Evolutionary conservation across 441 rosid genomes (phyloP).

Genomic region (Populus hybrid): DNA sequence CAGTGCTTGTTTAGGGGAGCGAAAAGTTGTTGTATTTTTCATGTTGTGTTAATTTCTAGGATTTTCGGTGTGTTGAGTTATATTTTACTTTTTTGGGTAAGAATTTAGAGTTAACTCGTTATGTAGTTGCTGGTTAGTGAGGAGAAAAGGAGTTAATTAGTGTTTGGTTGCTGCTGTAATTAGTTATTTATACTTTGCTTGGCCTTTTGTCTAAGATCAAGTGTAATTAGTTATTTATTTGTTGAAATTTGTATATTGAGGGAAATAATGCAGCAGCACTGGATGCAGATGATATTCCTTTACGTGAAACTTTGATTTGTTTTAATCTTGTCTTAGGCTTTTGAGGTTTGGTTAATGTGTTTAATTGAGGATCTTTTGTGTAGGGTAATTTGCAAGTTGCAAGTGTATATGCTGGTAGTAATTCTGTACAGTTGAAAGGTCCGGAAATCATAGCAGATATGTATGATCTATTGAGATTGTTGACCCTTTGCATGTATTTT

Average conservation of each 20-base stretch:
- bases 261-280: not conserved
- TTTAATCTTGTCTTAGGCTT: not conserved
- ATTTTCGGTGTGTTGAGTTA: not conserved
- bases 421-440: constrained; percentile 59
- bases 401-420: constrained; percentile 73
- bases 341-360: not conserved
- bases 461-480: constrained; percentile 53
- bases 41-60: not conserved
- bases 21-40: not conserved
- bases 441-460: constrained; percentile 59
- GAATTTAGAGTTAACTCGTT: not conserved
- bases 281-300: not conserved
- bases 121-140: not conserved
- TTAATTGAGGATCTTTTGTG: not conserved
- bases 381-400: constrained; percentile 83
- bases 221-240: not conserved
- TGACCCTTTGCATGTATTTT: constrained; percentile 84
- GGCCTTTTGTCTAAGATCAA: not conserved
- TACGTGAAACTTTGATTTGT: not conserved
- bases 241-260: not conserved
- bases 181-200: not conserved
- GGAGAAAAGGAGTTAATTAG: not conserved
- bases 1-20: not conserved
- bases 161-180: not conserved
- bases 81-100: not conserved